A percentile compares a stretch with the other conserved stretches of the same genome.
Evolutionary conservation across 352 stramenopile genomes (phyloP).

Genomic region (Phytophthora tubulina): DNA sequence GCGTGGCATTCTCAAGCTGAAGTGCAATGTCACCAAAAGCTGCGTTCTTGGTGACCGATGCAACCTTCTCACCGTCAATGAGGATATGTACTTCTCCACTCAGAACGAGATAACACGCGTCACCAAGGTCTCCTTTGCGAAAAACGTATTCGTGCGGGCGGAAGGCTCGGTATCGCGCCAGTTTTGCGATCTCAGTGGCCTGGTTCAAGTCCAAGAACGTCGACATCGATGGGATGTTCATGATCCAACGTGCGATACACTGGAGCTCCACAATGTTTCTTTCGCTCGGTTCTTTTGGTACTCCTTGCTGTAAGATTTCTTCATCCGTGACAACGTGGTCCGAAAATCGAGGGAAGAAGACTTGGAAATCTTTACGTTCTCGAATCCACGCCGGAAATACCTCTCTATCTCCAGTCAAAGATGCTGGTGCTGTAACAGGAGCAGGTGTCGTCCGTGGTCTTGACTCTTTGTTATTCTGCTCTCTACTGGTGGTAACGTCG

Average conservation of each 20-base stretch:
- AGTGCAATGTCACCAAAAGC: constrained; percentile 77
- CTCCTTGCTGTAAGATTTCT: constrained; percentile 70
- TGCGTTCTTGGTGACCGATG: constrained; percentile 63
- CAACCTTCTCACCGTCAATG: constrained; percentile 69
- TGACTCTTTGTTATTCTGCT: constrained; percentile 8
- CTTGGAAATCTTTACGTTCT: constrained; percentile 83
- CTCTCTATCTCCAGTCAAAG: constrained; percentile 43
- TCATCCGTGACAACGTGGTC: constrained; percentile 73
- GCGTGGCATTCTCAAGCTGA: constrained; percentile 77
- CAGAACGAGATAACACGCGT: constrained; percentile 75
- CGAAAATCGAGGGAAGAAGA: constrained; percentile 73
- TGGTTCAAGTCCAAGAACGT: constrained; percentile 74
- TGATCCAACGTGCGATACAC: constrained; percentile 78
- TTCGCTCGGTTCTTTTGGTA: constrained; percentile 67
- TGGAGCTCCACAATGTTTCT: constrained; percentile 81
- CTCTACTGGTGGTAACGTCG: constrained; percentile 3
- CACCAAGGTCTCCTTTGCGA: constrained; percentile 67
- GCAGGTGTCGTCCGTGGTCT: constrained; percentile 18
- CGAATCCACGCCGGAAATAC: constrained; percentile 71
- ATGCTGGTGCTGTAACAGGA: neutral
- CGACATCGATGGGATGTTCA: constrained; percentile 78
- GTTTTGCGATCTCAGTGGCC: constrained; percentile 76
- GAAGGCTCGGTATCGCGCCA: constrained; percentile 63
- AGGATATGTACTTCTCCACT: constrained; percentile 73
- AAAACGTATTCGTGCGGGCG: constrained; percentile 66